phyloP scores from a whole-genome alignment of 78 protist genomes.

The Dictyostelium brefeldianum region DNA sequence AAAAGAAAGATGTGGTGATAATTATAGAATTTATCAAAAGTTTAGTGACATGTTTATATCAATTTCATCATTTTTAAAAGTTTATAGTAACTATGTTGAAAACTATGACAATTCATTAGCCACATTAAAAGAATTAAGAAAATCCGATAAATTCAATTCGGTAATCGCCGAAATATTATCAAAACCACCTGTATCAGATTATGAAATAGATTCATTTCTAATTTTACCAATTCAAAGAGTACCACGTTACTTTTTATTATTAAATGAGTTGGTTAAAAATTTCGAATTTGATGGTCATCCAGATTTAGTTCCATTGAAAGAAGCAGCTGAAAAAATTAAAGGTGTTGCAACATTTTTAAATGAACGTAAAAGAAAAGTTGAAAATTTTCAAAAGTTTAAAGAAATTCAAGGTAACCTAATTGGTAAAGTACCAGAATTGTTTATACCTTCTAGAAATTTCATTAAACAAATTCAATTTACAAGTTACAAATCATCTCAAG shows the following conservation, averaged over 20 bases:
- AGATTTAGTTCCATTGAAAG: conserved; percentile 41
- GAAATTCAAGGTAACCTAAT: conserved; percentile 19
- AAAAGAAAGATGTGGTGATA: neutral
- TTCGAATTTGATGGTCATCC: conserved; percentile 40
- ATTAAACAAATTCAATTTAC: neutral
- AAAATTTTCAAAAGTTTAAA: conserved; percentile 33
- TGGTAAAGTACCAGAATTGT: conserved; percentile 31
- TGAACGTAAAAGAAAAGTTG: conserved; percentile 64
- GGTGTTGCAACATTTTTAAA: conserved; percentile 56
- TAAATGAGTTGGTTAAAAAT: conserved; percentile 72
- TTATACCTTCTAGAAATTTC: conserved; percentile 15
- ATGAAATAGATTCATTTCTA: conserved; percentile 48
- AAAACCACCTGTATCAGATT: conserved; percentile 9
- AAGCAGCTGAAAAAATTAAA: conserved; percentile 57
- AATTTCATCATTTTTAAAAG: conserved; percentile 59
- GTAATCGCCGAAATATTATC: neutral
- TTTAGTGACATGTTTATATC: conserved; percentile 38
- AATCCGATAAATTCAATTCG: conserved; percentile 19
- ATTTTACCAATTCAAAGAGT: conserved; percentile 86
- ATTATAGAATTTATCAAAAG: conserved; percentile 18
- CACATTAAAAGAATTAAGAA: conserved; percentile 3
- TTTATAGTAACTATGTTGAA: conserved; percentile 52
- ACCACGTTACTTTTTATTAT: conserved; percentile 67
- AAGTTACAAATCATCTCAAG: conserved; percentile 1
- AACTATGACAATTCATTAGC: conserved; percentile 25